These are phyloP conservation scores for Lanmaoa rubissima DNA, from an alignment of 768 basidiomycete species.

Conservation along the genomic window DNA sequence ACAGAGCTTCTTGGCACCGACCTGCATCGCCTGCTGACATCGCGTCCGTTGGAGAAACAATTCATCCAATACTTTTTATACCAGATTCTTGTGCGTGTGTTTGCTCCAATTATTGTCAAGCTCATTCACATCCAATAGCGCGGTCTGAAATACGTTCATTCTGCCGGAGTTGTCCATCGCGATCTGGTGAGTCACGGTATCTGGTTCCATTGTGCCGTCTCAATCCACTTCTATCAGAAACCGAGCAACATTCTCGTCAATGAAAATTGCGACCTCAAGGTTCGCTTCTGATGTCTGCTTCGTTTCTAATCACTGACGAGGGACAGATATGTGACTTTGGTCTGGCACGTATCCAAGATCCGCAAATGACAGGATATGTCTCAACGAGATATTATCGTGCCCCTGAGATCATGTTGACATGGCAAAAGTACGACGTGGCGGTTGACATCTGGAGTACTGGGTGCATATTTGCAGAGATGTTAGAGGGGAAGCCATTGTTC, in stretches of 20 bases:
- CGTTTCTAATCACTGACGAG: constrained; percentile 5
- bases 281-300: constrained; percentile 30
- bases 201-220: background rate
- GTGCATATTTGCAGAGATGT: constrained; percentile 99
- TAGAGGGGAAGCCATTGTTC: constrained; percentile 97
- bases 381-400: constrained; percentile 99
- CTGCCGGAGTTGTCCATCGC: constrained; percentile 97
- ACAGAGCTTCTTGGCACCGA: constrained; percentile 98
- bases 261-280: constrained; percentile 99
- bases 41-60: constrained; percentile 96
- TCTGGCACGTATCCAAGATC: constrained; percentile 96
- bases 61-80: constrained; percentile 99
- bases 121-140: constrained; percentile 50
- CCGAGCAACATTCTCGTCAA: constrained; percentile 99
- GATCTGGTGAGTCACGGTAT: constrained; percentile 64
- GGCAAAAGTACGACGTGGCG: constrained; percentile 99
- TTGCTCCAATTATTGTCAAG: background rate
- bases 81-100: constrained; percentile 81
- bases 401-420: constrained; percentile 99
- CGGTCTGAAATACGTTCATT: constrained; percentile 98
- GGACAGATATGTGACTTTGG: constrained; percentile 96
- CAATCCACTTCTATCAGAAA: constrained; percentile 54
- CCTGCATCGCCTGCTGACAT: constrained; percentile 94
- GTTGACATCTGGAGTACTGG: constrained; percentile 99
- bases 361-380: constrained; percentile 99